Evolutionary conservation across 116 monocot genomes (phyloP), one percentile per base, ranked within the genome.

Genomic region (Papilionanthe hybrid): DNA sequence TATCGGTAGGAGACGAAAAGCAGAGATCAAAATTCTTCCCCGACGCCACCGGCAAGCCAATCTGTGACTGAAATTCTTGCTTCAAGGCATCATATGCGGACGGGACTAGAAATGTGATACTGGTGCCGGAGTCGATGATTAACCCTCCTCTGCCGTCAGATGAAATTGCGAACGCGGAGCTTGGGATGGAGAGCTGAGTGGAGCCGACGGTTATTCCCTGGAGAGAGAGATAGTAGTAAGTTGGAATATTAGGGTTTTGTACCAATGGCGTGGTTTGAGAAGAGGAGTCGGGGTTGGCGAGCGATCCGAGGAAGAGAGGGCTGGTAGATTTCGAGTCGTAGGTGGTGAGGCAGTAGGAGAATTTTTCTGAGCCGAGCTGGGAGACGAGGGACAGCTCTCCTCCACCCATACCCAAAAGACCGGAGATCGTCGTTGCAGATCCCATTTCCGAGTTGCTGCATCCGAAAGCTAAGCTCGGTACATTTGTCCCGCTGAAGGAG

Each of bases 101-200:
- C 0, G 75, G 55, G 27, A 8, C 42, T 12, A 80, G 32, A 17
- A 15, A 0, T 2, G 86, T 86, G 47, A 82, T 17, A 7, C 72
- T 79, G 12, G 79, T 79, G 23, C 82, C 86, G 1, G 86, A 86
- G 75, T 86, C 86, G 25, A 86, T 82, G 50, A 82, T 60, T 8
- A 79, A 0, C 43, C 79, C 86, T 12, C 82, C 82, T 5, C 25
- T 32, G 22, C 86, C 82, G 53, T 75, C 20, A 8, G 76, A 4
- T 9, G 75, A 75, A 19, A 82, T 19, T 20, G 55, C 17, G 20
- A 86, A 83, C 11, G n/a, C 43, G 0, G 79, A 17, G 43, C 48
- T 49, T 1, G 81, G 45, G 43, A 83, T 76, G 20, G 80, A 25
- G 15, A 86, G 47, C 0, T 47, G 44, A 1, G 28, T 82, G 1